Evolutionary conservation across 164 flowering plant species (phyloP).

Genomic region (Magnolia changhungtana): DNA sequence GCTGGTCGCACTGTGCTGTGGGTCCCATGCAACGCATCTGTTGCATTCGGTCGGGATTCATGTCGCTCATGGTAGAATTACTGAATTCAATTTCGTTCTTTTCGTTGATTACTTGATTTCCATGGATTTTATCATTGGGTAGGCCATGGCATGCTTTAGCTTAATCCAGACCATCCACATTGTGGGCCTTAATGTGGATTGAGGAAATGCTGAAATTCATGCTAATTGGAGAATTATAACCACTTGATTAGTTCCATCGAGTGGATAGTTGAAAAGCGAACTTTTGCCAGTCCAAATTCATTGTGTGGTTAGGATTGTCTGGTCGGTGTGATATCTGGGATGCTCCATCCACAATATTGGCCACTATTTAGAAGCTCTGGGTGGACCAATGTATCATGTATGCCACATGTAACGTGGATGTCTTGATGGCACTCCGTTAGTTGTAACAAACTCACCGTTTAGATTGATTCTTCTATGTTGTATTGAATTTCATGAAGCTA

Average conservation of each 20-base stretch:
- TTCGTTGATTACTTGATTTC: neutral
- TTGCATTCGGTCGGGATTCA: constrained; percentile 87
- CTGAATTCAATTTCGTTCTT: neutral
- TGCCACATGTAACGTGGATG: neutral
- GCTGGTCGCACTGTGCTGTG: constrained; percentile 88
- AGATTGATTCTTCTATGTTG: neutral
- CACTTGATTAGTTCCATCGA: neutral
- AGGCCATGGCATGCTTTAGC: no score
- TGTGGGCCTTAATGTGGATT: no score
- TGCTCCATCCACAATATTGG: neutral
- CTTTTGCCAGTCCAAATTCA: no score
- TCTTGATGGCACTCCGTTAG: neutral
- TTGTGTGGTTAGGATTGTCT: no score
- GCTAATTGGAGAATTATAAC: neutral
- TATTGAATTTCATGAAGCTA: neutral
- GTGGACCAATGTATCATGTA: neutral
- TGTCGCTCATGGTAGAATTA: constrained; percentile 61
- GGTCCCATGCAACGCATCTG: constrained; percentile 78
- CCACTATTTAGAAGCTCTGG: neutral
- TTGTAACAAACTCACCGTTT: neutral
- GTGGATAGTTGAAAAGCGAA: neutral
- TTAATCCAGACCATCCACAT: no score
- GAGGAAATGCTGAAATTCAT: no score
- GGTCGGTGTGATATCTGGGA: no score
- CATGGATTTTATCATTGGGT: no score